Evolutionary conservation across 164 flowering plant species (phyloP), one percentile per base, ranked within the genome.

Genomic region (Platanus orientalis): DNA sequence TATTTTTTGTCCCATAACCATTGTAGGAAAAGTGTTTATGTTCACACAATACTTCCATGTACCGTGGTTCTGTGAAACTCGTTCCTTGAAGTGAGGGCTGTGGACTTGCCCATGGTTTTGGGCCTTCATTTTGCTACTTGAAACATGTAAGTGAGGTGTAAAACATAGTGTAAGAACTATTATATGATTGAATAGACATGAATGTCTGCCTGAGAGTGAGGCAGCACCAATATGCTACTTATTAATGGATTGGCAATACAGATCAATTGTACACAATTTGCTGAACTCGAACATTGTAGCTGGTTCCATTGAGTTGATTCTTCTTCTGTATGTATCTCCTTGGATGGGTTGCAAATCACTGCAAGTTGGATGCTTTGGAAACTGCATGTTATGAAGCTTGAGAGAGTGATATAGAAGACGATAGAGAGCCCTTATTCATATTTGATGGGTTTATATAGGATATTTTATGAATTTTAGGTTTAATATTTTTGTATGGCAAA

Each of bases 341-440:
- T 61, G 89, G 99, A 76, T 95, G 99, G 99, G 84, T 90, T 63
- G 61, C 77, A 49, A 95, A 95, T 78, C 99, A 95, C 76, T 95
- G 85, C 75, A 92, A 80, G 77, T 92, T 97, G 99, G 83, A 90
- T 67, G 87, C 92, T 19, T 95, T 97, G 99, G 92, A 95, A 75
- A 90, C 92, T 73, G 92, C 90, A 39, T 83, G 84, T 63, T 85
- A 92, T 76, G 99, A 92, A 73, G n/a, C n/a, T n/a, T n/a, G n/a
- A n/a, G n/a, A n/a, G n/a, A n/a, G n/a, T n/a, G n/a, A n/a, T n/a
- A n/a, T n/a, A n/a, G n/a, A n/a, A n/a, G n/a, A n/a, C n/a, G n/a
- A n/a, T n/a, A n/a, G n/a, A n/a, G n/a, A n/a, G n/a, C n/a, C n/a
- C n/a, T n/a, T n/a, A n/a, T n/a, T n/a, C n/a, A n/a, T n/a, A n/a